Conservation (phyloP, 176 grass and related monocot genomes). For the Carex kokanica region DNA sequence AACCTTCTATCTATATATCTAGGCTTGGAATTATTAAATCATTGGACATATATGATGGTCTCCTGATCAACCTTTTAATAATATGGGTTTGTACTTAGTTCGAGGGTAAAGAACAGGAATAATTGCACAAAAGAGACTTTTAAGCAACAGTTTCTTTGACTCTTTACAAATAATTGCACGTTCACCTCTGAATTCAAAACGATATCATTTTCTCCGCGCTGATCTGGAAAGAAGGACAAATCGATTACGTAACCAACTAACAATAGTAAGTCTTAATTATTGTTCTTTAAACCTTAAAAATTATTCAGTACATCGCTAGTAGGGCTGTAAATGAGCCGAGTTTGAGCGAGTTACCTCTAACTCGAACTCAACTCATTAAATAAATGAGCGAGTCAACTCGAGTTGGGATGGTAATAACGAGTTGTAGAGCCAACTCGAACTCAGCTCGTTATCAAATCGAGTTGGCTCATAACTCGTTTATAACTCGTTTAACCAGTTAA, state of each 20-base stretch:
- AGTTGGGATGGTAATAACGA: no score
- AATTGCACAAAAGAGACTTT: neutral
- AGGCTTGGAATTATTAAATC: neutral
- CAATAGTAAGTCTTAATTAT: neutral
- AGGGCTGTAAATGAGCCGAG: no score
- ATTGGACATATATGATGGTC: neutral
- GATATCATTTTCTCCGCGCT: neutral
- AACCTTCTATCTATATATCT: neutral
- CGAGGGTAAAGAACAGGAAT: neutral
- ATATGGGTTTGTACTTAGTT: neutral
- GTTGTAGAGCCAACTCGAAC: no score
- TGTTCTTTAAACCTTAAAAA: no score
- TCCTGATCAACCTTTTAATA: neutral
- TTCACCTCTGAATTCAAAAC: neutral
- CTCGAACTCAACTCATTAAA: no score
- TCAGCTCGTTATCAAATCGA: no score
- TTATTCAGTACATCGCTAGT: no score
- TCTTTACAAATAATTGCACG: conserved; percentile 1
- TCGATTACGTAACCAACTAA: neutral
- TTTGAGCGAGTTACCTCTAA: no score
- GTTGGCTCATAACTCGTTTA: no score
- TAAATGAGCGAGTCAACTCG: no score
- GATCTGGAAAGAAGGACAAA: neutral
- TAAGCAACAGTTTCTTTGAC: conserved; percentile 6
- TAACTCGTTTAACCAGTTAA: no score